These are phyloP conservation scores for Viola pubescens DNA, from an alignment of 441 rosid species.

Conservation along the genomic window DNA sequence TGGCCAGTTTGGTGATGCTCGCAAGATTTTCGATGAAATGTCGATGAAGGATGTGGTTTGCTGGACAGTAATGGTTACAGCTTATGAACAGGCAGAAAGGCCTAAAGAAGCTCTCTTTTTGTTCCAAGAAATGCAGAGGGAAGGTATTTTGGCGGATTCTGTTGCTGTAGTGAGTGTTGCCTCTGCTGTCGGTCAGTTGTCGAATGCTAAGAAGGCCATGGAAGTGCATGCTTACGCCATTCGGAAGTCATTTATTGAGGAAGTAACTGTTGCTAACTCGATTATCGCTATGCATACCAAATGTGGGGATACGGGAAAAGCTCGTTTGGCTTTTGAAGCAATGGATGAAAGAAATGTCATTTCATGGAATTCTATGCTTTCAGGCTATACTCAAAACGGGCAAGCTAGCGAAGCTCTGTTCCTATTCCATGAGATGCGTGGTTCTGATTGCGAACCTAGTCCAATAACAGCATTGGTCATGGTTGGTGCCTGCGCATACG, in stretches of 20 bases:
- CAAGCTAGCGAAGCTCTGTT: slow-evolving; percentile 44
- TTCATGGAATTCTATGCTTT: slow-evolving; percentile 56
- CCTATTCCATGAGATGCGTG: slow-evolving; percentile 42
- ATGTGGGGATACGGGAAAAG: slow-evolving; percentile 35
- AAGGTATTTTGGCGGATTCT: slow-evolving; percentile 31
- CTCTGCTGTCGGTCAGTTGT: slow-evolving; percentile 46
- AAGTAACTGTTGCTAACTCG: slow-evolving; percentile 33
- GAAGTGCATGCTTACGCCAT: slow-evolving; percentile 33
- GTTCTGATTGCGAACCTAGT: slow-evolving; percentile 30
- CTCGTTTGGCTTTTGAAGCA: slow-evolving; percentile 35
- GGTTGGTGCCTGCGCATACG: slow-evolving; percentile 43
- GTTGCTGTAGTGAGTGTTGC: slow-evolving; percentile 36
- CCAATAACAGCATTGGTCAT: slow-evolving; percentile 44
- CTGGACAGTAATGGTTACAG: slow-evolving; percentile 52
- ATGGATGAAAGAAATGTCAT: slow-evolving; percentile 38
- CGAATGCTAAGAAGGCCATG: slow-evolving; percentile 27
- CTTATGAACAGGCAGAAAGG: slow-evolving; percentile 44
- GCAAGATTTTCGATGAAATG: slow-evolving; percentile 47
- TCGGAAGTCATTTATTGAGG: slow-evolving; percentile 27
- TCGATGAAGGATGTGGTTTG: slow-evolving; percentile 39
- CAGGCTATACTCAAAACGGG: slow-evolving; percentile 48
- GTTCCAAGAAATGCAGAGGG: slow-evolving; percentile 34
- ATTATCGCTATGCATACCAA: slow-evolving; percentile 40
- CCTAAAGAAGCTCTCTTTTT: slow-evolving; percentile 33
- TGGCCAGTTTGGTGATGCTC: slow-evolving; percentile 25